Evolutionary conservation across 495 filamentous ascomycete genomes (phyloP), one percentile per base, ranked within the genome.

Genomic region (Patellaria atrata): DNA sequence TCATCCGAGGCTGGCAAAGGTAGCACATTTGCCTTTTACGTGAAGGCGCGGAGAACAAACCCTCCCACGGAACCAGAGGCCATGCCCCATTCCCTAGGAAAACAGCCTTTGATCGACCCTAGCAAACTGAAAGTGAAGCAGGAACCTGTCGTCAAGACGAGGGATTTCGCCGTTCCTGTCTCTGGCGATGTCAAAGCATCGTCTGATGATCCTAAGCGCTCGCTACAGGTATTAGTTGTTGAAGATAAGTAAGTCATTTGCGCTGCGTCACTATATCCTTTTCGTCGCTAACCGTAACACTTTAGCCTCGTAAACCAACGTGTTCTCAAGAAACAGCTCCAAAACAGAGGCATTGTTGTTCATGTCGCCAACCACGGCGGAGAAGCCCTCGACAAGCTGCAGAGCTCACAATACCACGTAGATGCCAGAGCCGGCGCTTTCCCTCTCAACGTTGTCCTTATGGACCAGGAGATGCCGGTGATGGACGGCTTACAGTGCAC

Each of bases 401-500:
- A 41, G 23, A 37, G 57, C 14, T 51, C 29, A 19, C 41, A 39
- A 35, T 54, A 54, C 42, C 51, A 52, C 51, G 37, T 45, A 34
- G 45, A 16, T 34, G 44, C 40, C 40, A 56, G 48, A 35, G 47
- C 43, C 35, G 61, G 54, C 35, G 50, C 45, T 33, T 19, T 62
- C 20, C 47, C 61, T 30, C 53, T 82, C 7, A 68, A 70, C 30
- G 68, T 84, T 27, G 70, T 85, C 13, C 58, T 85, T 3, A 83
- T 83, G 77, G 82, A 87, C 46, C 73, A 82, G 32, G 80, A 85
- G 47, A 87, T 87, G 82, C 82, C 82, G 0, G 57, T 85, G 10
- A 83, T 84, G 72, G 75, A 86, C 50, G 82, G 82, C 7, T 66
- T 77, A 16, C 71, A 71, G 13, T 79, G 78, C 37, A 75, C 79